phyloP scores from a whole-genome alignment of 495 filamentous ascomycete species.

The Xanthoparmelia taractica region DNA sequence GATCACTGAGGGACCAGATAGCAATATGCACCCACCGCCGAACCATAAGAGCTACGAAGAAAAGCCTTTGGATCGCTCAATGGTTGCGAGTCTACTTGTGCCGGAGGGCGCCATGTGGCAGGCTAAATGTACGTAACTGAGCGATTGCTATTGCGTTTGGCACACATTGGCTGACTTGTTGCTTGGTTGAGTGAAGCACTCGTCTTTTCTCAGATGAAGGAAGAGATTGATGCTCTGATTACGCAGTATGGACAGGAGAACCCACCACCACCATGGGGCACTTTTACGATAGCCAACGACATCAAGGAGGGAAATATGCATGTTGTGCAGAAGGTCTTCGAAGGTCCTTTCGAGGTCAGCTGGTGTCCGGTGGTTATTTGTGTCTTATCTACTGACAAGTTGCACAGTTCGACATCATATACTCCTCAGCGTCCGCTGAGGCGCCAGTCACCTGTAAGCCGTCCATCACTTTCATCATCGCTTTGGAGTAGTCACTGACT shows the following conservation, averaged over 20 bases:
- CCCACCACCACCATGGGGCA: slow-evolving; percentile 66
- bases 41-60: slow-evolving; percentile 57
- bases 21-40: slow-evolving; percentile 53
- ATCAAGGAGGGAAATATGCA: slow-evolving; percentile 75
- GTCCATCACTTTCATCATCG: background rate
- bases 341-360: slow-evolving; percentile 70
- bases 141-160: background rate
- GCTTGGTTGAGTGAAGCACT: slow-evolving; percentile 38
- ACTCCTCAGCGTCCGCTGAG: slow-evolving; percentile 69
- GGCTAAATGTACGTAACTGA: slow-evolving; percentile 51
- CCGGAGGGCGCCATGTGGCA: slow-evolving; percentile 74
- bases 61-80: slow-evolving; percentile 66
- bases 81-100: slow-evolving; percentile 64
- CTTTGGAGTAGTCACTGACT: slow-evolving; percentile 29
- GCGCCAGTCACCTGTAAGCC: slow-evolving; percentile 48
- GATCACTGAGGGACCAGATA: slow-evolving; percentile 60
- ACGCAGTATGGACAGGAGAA: slow-evolving; percentile 60
- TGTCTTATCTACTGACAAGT: slow-evolving; percentile 10
- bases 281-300: slow-evolving; percentile 66
- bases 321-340: slow-evolving; percentile 85
- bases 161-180: slow-evolving; percentile 22
- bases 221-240: slow-evolving; percentile 59
- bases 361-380: background rate
- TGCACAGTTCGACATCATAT: slow-evolving; percentile 73
- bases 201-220: slow-evolving; percentile 70